Base-by-base conservation (phyloP, 2,329 filamentous ascomycete genomes). In the Orbilia ellipsospora region DNA sequence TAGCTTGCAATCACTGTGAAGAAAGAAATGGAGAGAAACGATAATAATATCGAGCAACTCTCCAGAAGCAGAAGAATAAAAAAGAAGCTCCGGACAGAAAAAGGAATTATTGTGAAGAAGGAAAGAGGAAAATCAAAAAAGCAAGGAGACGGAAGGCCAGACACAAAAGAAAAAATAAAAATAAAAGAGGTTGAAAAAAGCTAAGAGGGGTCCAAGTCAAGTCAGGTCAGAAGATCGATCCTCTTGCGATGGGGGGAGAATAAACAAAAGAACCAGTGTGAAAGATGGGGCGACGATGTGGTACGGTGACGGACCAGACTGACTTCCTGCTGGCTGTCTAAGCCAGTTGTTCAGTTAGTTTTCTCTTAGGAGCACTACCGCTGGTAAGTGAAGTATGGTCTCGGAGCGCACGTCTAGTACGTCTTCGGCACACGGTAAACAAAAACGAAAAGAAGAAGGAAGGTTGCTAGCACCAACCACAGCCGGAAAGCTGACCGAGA, bases 391-490 rank as follows among this genome's bases (percentile, higher is more conserved):
- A 15, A 36, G 26, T 7, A 15, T 20, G 26, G 31, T 57, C 28
- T 40, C 57, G 50, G 57, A 67, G 51, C 57, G 70, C 70, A 67
- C 62, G 40, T 74, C 70, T 57, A 74, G 70, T 59, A 68, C 70
- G 63, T 62, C 70, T 68, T 63, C 65, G 63, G 70, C 60, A 51
- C 70, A 36, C 45, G 57, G 40, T 52, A 67, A 66, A 66, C 28
- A 45, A 67, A 52, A 42, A 51, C 20, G 40, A 51, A 57, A 20
- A n/a, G 44, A 48, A 48, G 44, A 48, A 48, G 65, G 65, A 69
- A 65, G 68, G 60, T 65, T 65, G 36, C 68, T 66, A 45, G 68
- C 61, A 67, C 70, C 70, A 74, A 74, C 70, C 70, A 62, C 62
- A 56, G 69, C 70, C 70, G 63, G 16, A 63, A 56, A 67, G 59